A percentile compares a stretch with the other conserved stretches of the same genome.
Evolutionary conservation across 352 stramenopile species (phyloP).

Genomic region (Globisporangium heterothallicum): DNA sequence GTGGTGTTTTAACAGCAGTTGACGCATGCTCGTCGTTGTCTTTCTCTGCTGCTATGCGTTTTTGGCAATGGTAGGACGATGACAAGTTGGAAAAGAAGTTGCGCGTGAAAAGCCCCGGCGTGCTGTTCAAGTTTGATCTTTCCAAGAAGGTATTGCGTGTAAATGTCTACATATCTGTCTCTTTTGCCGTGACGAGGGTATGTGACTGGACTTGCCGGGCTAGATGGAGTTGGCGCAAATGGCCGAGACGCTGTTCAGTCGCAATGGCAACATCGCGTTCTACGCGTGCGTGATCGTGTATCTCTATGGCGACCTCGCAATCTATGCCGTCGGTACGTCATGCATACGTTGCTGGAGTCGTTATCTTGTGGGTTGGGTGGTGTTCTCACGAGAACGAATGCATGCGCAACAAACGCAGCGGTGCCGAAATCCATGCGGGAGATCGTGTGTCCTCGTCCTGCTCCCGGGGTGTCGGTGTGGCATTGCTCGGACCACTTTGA

Average conservation of each 20-base stretch:
- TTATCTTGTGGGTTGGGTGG: too few species aligned
- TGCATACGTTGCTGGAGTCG: too few species aligned
- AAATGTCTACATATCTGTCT: conserved; percentile 1
- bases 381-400: too few species aligned
- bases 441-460: conserved; percentile 72
- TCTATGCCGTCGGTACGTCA: conserved; percentile 80
- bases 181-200: too few species aligned
- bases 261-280: conserved; percentile 62
- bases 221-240: conserved; percentile 85
- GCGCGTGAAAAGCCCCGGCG: conserved; percentile 21
- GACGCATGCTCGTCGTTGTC: not conserved
- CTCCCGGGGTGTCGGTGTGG: conserved; percentile 41
- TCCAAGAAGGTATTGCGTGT: conserved; percentile 77
- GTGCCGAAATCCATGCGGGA: conserved; percentile 85
- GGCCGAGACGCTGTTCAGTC: conserved; percentile 70
- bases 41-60: not conserved
- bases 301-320: conserved; percentile 82
- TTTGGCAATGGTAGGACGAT: conserved; percentile 28
- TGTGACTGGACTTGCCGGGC: too few species aligned
- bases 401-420: too few species aligned
- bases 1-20: not conserved
- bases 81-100: conserved; percentile 51
- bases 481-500: conserved; percentile 62
- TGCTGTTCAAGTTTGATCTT: conserved; percentile 59
- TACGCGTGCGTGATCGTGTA: conserved; percentile 81